Base-by-base conservation (phyloP, 768 basidiomycete species). In the Tephrocybe sp. region DNA sequence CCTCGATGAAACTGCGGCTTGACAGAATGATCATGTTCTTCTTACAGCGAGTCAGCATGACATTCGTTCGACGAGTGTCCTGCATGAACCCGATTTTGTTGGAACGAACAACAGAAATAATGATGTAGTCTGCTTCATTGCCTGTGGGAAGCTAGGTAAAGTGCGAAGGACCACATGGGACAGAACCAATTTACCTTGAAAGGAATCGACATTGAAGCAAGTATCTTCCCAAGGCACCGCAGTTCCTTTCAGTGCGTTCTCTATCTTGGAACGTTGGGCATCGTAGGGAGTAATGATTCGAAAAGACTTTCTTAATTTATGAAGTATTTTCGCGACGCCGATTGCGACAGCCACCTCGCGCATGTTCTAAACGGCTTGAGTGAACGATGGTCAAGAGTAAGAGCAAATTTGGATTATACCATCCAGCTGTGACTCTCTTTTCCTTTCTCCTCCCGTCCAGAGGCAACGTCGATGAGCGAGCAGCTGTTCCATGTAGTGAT, bases 21-120 rank as follows among this genome's bases (percentile, higher is more conserved):
- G 85, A 75, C 45, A 86, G 72, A 58, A 93, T 86, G 51, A 84
- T 83, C 89, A 93, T 92, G 25, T 83, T 85, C 44, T 69, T 74
- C 64, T 86, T 86, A 74, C 86, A 90, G 33, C 91, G 80, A 41
- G 84, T 86, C 6, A 93, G 83, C 89, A 93, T 91, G 51, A 93
- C 90, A 83, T 93, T 93, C 46, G 87, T 85, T 15, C 91, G 77
- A 24, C 85, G 77, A 8, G 75, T 57, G 59, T 84, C 83, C 12
- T 66, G 61, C 28, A 93, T 71, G 57, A 93, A 93, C 3, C 90
- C 91, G 40, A 86, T 70, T 0, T 67, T 71, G n/a, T 67, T 70
- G 44, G 73, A 70, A 26, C 90, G 76, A 7, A 88, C 87, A 48
- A 89, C 57, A 26, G 86, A 88, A 43, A 91, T 82, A 47, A 91